phyloP scores from a whole-genome alignment of 2,329 filamentous ascomycete species.

The Diaporthe citri region DNA sequence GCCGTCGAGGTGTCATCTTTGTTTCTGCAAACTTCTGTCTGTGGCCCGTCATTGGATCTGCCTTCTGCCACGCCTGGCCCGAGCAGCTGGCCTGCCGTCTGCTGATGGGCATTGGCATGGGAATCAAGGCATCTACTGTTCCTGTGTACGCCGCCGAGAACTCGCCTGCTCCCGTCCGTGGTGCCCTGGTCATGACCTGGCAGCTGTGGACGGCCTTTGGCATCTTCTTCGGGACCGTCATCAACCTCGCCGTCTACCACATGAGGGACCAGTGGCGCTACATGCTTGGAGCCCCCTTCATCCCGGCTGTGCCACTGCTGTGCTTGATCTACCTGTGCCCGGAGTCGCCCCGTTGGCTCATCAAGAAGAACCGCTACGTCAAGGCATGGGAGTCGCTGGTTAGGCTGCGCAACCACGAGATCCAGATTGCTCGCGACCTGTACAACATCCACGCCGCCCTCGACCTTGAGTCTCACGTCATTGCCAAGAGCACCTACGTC shows the following conservation, averaged over 20 bases:
- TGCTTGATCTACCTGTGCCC: constrained; percentile 72
- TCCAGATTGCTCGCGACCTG: constrained; percentile 73
- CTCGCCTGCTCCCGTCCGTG: constrained; percentile 64
- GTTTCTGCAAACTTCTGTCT: constrained; percentile 62
- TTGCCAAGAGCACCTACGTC: constrained; percentile 56
- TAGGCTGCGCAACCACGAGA: constrained; percentile 66
- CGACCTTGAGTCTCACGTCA: constrained; percentile 54
- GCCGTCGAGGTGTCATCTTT: constrained; percentile 44
- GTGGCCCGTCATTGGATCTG: constrained; percentile 71
- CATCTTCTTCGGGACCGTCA: constrained; percentile 67
- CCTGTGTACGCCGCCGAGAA: constrained; percentile 68
- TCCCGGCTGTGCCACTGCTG: constrained; percentile 73
- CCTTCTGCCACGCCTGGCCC: constrained; percentile 75
- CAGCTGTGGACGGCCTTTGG: constrained; percentile 68
- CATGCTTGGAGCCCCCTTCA: constrained; percentile 73
- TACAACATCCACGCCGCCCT: constrained; percentile 67
- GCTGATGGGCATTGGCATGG: constrained; percentile 77
- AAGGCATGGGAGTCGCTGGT: constrained; percentile 69
- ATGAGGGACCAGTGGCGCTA: constrained; percentile 73
- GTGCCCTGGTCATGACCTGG: constrained; percentile 67
- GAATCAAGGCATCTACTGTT: constrained; percentile 72
- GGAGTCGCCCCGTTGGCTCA: constrained; percentile 75
- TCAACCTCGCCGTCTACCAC: constrained; percentile 74
- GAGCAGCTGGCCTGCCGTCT: constrained; percentile 76
- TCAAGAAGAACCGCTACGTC: constrained; percentile 69